Evolutionary conservation across 1,139 yeast genomes (phyloP), one percentile per base, ranked within the genome.

Genomic region (Debaryomyces coudertii): DNA sequence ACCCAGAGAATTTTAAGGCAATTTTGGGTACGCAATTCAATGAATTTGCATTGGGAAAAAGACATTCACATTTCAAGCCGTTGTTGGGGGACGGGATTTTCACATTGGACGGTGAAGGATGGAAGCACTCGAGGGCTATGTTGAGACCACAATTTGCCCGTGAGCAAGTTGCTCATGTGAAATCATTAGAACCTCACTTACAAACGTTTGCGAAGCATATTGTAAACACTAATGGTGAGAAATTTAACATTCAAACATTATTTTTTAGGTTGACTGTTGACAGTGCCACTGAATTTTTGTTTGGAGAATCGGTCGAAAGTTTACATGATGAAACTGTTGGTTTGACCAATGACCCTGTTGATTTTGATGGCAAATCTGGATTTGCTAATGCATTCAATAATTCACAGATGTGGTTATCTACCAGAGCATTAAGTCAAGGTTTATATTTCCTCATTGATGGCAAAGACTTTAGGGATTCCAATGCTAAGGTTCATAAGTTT

Each of bases 71-170:
- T 38, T 69, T 79, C 55, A 50, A 51, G 37, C 78, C 80, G 4
- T 60, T 78, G 22, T 64, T 80, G 41, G 85, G 85, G 6, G 78
- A 77, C 47, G 85, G 86, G 3, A 80, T 80, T 48, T 80, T 80
- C 63, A 79, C 84, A 1, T 66, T 78, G 31, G 81, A 78, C 47
- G 82, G 80, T 8, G 71, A 65, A 33, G 81, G 78, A 4, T 80
- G 86, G 86, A 76, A 78, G 54, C 82, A 79, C 56, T 73, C 83
- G 16, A 65, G 86, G 42, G 76, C 82, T 2, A 66, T 81, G 78
- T 71, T 81, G 54, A 69, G 85, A 48, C 85, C 86, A 1, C 84
- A 79, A 60, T 81, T 81, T 61, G 70, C 79, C 18, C 68, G 82
- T 48, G 83, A 79, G 53, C 83, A 79, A 58, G 73, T 80, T 37